Base-by-base conservation (phyloP, 1,284 basidiomycete genomes). In the Phellopilus nigrolimitatus region DNA sequence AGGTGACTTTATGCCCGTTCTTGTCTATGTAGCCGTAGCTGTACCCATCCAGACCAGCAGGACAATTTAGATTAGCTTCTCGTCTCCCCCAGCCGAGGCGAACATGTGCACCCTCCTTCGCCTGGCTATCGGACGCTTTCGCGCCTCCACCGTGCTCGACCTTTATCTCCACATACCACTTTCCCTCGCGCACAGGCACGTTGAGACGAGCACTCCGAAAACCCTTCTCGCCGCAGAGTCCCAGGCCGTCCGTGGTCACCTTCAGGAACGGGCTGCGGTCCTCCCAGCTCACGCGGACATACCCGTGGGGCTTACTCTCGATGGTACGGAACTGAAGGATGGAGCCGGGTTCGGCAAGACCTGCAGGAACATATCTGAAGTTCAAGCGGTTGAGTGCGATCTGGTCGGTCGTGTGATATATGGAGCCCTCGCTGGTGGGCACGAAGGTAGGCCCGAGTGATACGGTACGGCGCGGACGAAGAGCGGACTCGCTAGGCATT, bases 111-210 rank as follows among this genome's bases (percentile, higher is more conserved):
- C 88, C 90, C 66, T 88, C 71, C 42, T 72, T 60, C 68, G 74
- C 60, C 47, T 70, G 65, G 57, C 71, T 67, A 1, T 79, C 79
- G 7, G 68, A 62, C 17, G 64, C 57, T 51, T 71, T 65, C 52
- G 87, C 84, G 0, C 88, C 88, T 1, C 87, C 85, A 0, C 91
- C 91, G 21, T 82, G 77, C 41, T 89, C 73, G 56, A 97, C 74
- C 59, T 79, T 79, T 34, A 95, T 80, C 71, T 99, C 97, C 73
- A 94, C 84, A 67, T 95, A 99, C 93, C 94, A 99, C 13, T 80
- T 80, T 1, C 97, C 97, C 61, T 95, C 82, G 13, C 93, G 77
- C 10, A 98, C 79, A 0, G 92, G 88, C 1, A 92, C 85, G 66
- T 95, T 98, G 54, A 86, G 86, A 13, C 97, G 79, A 2, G 87